Evolutionary conservation across 768 basidiomycete genomes (phyloP), one percentile per base, ranked within the genome.

Genomic region (Leccinellum luteum): DNA sequence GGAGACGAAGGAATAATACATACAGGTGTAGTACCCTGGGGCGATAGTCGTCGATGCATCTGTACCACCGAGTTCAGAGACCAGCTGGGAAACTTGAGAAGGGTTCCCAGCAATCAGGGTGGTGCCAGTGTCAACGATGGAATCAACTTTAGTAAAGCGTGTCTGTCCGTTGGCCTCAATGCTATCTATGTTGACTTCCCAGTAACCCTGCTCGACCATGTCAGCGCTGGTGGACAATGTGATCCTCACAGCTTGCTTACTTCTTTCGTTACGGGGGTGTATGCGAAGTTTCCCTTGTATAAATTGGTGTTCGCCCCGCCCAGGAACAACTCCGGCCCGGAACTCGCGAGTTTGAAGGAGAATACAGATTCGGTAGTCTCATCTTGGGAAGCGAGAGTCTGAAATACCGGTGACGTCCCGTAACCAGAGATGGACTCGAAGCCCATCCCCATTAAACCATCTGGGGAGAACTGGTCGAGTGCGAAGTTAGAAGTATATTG

Each of bases 281-380:
- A 77, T 7, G 72, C 73, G 68, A 85, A 74, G 7, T 52, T 51
- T 6, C 83, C 83, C 4, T 72, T 77, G 68, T 79, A 83, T 55
- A 77, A 68, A 2, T 63, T 57, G 1, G 57, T 48, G 66, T 87
- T 75, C 8, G 70, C 69, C 48, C 84, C 85, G 38, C 85, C 85
- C n/a, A 87, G 60, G 63, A 74, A 78, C 12, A 86, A 71, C 68
- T 82, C 80, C 3, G 77, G 71, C 5, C 74, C 75, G 10, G 63
- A 54, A 10, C 62, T 19, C 13, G 79, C 64, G 9, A 84, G 67
- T 62, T 81, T 81, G 64, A 85, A 79, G 10, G 77, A 74, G 64
- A 84, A 83, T 48, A 70, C 69, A 21, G 75, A 55, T 6, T 69
- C 57, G 12, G 69, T 61, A 1, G 67, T 61, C 54, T 66, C 52